Base-by-base conservation (phyloP, 2,329 filamentous ascomycete species). In the Paraphaeosphaeria minitans region DNA sequence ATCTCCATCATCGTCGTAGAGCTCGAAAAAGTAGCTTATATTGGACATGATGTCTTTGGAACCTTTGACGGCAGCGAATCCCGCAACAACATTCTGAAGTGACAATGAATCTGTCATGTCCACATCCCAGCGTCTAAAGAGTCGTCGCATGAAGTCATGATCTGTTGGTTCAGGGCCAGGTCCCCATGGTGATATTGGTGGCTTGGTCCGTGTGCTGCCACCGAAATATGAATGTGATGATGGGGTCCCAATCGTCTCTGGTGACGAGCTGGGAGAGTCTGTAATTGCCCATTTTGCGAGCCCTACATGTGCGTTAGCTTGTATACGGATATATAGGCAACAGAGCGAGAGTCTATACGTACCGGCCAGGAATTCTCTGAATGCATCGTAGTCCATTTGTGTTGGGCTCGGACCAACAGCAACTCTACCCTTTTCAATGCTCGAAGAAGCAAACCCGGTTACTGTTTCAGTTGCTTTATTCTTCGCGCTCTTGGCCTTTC, bases 321-420 rank as follows among this genome's bases (percentile, higher is more conserved):
- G 21, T 31, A 49, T 19, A 9, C 13, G 16, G 24, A n/a, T 7
- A 3, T n/a, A 42, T 3, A 2, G 14, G n/a, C 24, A 12, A 42
- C 7, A 0, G 16, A 43, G 22, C 0, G 10, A n/a, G n/a, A 8
- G 14, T 10, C 9, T 4, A 12, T 43, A 65, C 75, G 62, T 62
- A 78, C 81, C 80, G 4, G 95, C 93, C 46, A 99, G 82, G 68
- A 99, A 98, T 70, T 98, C 93, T 57, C 94, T 85, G 78, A 98
- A 99, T 1, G 91, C 93, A 76, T 97, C 92, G 71, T 98, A 99
- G 75, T 98, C 93, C 95, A 99, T 99, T 66, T 93, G 84, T 29
- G 90, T 96, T 14, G 92, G 92, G 75, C 92, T 97, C 7, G 92
- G 89, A 0, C 93, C 94, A 1, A 97, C 83, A 0, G 92, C 94